phyloP scores from a whole-genome alignment of 331 rosid genomes.

The Cydonia oblonga region DNA sequence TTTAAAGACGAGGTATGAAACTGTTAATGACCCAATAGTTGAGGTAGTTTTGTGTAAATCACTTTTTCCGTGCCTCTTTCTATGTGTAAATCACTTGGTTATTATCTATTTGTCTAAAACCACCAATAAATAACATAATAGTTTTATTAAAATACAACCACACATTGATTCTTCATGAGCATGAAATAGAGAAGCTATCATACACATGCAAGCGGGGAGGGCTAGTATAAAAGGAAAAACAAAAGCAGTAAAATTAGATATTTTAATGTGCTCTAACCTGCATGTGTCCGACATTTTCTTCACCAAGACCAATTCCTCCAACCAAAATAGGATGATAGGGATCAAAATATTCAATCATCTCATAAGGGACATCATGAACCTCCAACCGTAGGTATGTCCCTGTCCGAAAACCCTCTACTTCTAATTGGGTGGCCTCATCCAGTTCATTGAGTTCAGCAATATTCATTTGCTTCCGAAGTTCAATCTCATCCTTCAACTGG shows the following conservation, averaged over 20 bases:
- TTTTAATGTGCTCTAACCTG: conserved; percentile 39
- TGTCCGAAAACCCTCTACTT: conserved; percentile 68
- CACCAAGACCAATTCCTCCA: conserved; percentile 85
- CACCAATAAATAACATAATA: not conserved
- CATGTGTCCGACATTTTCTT: conserved; percentile 86
- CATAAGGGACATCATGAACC: conserved; percentile 73
- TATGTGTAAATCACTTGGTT: not conserved
- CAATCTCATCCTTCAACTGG: conserved; percentile 82
- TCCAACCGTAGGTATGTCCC: conserved; percentile 88
- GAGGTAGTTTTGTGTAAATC: not conserved
- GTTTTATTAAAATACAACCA: no score
- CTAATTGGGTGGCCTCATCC: conserved; percentile 69
- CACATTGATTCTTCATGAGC: not conserved
- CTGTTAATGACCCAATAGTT: no score
- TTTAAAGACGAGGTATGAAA: no score
- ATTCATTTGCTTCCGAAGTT: conserved; percentile 70
- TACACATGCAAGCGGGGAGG: not conserved
- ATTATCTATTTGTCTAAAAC: not conserved
- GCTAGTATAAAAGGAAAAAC: not conserved
- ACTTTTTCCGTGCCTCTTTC: not conserved
- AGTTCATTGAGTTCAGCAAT: conserved; percentile 78
- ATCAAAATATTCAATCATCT: conserved; percentile 76
- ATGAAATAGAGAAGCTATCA: not conserved
- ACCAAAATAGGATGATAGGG: conserved; percentile 84
- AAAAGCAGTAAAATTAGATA: not conserved